Conservation (phyloP, 495 filamentous ascomycete species). For the Penicillium verhagenii region DNA sequence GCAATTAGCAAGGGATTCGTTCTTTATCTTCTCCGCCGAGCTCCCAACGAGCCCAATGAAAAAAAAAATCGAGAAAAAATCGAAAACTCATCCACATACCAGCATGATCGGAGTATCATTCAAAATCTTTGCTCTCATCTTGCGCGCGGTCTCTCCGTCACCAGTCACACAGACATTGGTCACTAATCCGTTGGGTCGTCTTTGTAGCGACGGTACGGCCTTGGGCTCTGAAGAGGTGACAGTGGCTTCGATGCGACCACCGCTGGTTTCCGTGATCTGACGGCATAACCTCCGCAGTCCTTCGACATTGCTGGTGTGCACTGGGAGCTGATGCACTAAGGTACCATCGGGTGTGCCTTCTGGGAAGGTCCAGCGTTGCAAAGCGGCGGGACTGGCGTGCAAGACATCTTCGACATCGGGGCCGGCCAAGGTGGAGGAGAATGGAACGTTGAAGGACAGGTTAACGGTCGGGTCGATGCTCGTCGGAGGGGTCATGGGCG, state of each 20-base stretch:
- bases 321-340: constrained; percentile 79
- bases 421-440: constrained; percentile 84
- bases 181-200: constrained; percentile 69
- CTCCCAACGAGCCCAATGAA: constrained; percentile 1
- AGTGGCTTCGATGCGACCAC: constrained; percentile 70
- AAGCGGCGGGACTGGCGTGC: constrained; percentile 77
- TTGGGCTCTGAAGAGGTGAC: constrained; percentile 83
- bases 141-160: constrained; percentile 75
- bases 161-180: constrained; percentile 90
- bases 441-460: constrained; percentile 91
- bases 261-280: constrained; percentile 69
- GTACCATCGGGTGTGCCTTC: constrained; percentile 79
- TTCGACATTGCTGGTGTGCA: constrained; percentile 81
- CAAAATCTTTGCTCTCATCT: constrained; percentile 79
- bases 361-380: constrained; percentile 88
- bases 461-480: constrained; percentile 68
- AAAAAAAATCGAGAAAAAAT: constrained; percentile 12
- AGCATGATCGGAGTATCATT: constrained; percentile 83
- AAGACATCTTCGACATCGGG: constrained; percentile 90
- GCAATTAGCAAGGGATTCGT: constrained; percentile 26
- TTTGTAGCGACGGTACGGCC: constrained; percentile 62
- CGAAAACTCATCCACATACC: constrained; percentile 57
- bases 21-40: background rate
- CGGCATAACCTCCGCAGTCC: constrained; percentile 73
- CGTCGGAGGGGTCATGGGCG: constrained; percentile 63